Evolutionary conservation across 257 asterid genomes (phyloP), one percentile per base, ranked within the genome.

Genomic region (Echium plantagineum): DNA sequence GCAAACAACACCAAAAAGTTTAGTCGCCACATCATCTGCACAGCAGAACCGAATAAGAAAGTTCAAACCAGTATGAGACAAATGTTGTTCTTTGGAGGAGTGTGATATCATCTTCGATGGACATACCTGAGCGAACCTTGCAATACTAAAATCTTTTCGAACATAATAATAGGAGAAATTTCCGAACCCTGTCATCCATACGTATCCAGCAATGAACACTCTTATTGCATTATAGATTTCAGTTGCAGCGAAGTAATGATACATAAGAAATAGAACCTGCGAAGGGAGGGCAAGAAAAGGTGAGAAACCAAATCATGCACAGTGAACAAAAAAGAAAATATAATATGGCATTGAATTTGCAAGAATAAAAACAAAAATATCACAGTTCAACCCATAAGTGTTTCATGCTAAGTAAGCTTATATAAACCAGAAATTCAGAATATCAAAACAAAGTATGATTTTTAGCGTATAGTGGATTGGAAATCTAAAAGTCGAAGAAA

Each of bases 121-220:
- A 46, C 64, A 52, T 67, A 88, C 94, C 90, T 80, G 94, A 56
- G 84, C 78, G 69, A 87, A 90, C 71, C 95, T 81, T 52, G 86
- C 82, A 62, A 86, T 68, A 71, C 94, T 81, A 74, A 89, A 89
- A 79, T 89, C 97, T 76, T 86, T 83, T 65, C 86, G 86, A 73
- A 86, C 73, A 77, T 84, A 86, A 73, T 90, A 84, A 70, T 90
- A 90, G 26, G 96, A 86, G 81, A 90, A 90, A 69, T 90, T 86
- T 61, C 97, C 97, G 46, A 86, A 89, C 63, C 97, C 97, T 51
- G 94, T 86, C 97, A 89, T 89, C 94, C 97, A 86, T 57, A 89
- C 94, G 64, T 89, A 86, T 63, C 81, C 93, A 67, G 95, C 94
- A 52, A 89, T 89, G 68, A 86, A 86, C 55, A 89, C 52, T 67